A percentile compares a stretch with the other conserved stretches of the same genome.
These are phyloP conservation scores for Ceratorhiza oryzae-sativae DNA, from an alignment of 1,284 basidiomycete genomes.

Conservation along the genomic window DNA sequence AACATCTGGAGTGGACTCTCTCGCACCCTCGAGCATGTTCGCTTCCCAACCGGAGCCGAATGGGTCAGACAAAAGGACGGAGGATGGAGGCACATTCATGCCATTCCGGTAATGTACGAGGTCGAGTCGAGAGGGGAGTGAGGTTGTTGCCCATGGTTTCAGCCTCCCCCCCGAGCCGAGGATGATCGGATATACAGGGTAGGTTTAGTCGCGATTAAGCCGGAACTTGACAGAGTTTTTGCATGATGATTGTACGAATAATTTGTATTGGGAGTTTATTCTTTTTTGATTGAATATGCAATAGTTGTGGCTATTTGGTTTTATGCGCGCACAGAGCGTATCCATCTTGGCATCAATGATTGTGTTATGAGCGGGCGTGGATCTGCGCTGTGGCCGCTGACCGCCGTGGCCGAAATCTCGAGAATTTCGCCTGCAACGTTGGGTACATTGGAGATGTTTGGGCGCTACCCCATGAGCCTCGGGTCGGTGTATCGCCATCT, in stretches of 20 bases:
- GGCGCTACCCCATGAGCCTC: too few relatives aligned
- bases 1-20: conserved; percentile 14
- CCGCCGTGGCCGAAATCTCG: too few relatives aligned
- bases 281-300: background rate
- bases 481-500: too few relatives aligned
- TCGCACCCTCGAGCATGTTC: conserved; percentile 1
- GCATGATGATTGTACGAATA: background rate
- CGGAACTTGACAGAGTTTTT: background rate
- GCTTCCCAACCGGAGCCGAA: conserved; percentile 31
- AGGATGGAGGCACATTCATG: conserved; percentile 6
- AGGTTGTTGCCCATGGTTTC: background rate
- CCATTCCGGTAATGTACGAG: background rate
- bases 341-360: background rate
- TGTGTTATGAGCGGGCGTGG: background rate
- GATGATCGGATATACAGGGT: background rate
- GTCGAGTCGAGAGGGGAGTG: conserved; percentile 3
- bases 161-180: background rate
- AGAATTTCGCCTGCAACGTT: too few relatives aligned
- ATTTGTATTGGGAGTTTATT: background rate
- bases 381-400: background rate
- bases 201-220: background rate
- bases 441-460: too few relatives aligned
- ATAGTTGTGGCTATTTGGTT: background rate
- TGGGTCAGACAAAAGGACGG: conserved; percentile 9
- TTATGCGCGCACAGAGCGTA: background rate